These are phyloP conservation scores for Penicillium crystallinum DNA, from an alignment of 495 filamentous ascomycete genomes.

Conservation along the genomic window DNA sequence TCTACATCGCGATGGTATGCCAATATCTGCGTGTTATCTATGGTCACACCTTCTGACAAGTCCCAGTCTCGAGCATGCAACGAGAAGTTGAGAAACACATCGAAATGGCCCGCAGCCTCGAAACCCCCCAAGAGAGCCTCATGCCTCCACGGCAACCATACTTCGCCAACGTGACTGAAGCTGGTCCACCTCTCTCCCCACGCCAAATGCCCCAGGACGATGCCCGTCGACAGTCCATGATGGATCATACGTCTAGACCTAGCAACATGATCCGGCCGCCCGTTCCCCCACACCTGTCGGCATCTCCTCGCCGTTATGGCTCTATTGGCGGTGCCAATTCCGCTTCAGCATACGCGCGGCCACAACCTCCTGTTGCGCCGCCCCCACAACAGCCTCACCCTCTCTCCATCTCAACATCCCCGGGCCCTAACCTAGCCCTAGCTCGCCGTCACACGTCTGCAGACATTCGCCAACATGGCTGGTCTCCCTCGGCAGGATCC, in stretches of 20 bases:
- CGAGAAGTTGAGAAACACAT: constrained; percentile 78
- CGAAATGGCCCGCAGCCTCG: constrained; percentile 63
- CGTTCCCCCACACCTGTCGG: constrained; percentile 69
- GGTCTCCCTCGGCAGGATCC: constrained; percentile 64
- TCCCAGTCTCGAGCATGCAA: constrained; percentile 73
- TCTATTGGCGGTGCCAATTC: constrained; percentile 72
- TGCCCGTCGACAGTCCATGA: constrained; percentile 58
- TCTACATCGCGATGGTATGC: constrained; percentile 52
- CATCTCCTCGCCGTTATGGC: constrained; percentile 75
- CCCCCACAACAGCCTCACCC: constrained; percentile 65
- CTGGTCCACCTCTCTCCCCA: constrained; percentile 80
- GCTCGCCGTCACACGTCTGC: constrained; percentile 89
- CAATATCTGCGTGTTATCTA: not conserved
- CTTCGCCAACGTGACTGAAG: constrained; percentile 66
- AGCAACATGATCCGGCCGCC: constrained; percentile 56
- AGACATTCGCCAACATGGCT: constrained; percentile 87
- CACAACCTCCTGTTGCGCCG: constrained; percentile 63
- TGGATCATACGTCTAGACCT: constrained; percentile 22
- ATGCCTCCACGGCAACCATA: constrained; percentile 72
- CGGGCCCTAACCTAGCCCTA: constrained; percentile 64
- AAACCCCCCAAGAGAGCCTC: constrained; percentile 71
- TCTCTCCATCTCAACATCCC: constrained; percentile 70
- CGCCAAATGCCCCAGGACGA: constrained; percentile 87
- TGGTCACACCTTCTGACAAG: constrained; percentile 11
- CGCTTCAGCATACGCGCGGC: constrained; percentile 59